These are phyloP conservation scores for Penicillium coprophilum DNA, from an alignment of 495 filamentous ascomycete genomes.

Conservation along the genomic window DNA sequence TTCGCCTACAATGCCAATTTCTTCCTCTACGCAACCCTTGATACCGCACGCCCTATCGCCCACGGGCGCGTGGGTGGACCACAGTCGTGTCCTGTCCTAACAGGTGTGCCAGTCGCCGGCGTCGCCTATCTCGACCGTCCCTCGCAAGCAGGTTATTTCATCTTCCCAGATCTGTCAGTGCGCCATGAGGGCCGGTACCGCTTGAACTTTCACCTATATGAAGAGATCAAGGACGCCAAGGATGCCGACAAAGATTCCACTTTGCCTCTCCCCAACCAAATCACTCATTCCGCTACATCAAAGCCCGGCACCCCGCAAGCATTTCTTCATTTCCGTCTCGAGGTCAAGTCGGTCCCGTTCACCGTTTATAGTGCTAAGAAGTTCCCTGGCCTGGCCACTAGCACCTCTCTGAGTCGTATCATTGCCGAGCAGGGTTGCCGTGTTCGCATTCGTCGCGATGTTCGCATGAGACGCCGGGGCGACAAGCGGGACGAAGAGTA, in stretches of 20 bases:
- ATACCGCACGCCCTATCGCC: slow-evolving; percentile 81
- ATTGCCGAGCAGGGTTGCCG: slow-evolving; percentile 97
- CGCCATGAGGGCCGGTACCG: slow-evolving; percentile 92
- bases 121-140: slow-evolving; percentile 97
- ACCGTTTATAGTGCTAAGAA: slow-evolving; percentile 97
- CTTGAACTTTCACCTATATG: slow-evolving; percentile 87
- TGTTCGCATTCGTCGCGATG: slow-evolving; percentile 93
- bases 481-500: slow-evolving; percentile 65
- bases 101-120: slow-evolving; percentile 92
- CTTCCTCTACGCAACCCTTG: slow-evolving; percentile 93
- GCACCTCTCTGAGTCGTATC: slow-evolving; percentile 81
- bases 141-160: slow-evolving; percentile 88
- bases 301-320: slow-evolving; percentile 42
- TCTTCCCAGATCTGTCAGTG: slow-evolving; percentile 96
- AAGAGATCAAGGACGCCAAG: slow-evolving; percentile 80
- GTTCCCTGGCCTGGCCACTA: slow-evolving; percentile 92
- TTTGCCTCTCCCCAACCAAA: slow-evolving; percentile 27
- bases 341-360: slow-evolving; percentile 86
- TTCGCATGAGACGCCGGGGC: slow-evolving; percentile 90
- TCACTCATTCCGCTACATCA: slow-evolving; percentile 17
- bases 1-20: slow-evolving; percentile 95
- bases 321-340: slow-evolving; percentile 68
- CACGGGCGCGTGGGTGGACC: slow-evolving; percentile 70
- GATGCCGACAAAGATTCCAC: slow-evolving; percentile 57
- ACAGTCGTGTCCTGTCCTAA: slow-evolving; percentile 79